phyloP scores from a whole-genome alignment of 106 monocot genomes.

The Dendrobium officinale region DNA sequence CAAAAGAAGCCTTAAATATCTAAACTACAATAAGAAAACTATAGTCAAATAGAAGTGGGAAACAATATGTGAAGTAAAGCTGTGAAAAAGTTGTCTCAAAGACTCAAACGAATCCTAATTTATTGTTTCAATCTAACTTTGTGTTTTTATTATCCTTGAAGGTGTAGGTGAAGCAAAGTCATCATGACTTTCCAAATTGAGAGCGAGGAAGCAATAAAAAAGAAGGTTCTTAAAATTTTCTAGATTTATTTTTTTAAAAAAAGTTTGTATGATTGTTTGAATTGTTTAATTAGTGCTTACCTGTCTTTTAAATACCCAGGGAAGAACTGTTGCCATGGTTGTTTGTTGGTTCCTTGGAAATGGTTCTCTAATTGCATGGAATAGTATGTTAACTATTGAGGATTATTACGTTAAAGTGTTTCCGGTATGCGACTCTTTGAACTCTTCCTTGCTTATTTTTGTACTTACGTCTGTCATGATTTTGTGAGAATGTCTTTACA shows the following conservation, averaged over 20 bases:
- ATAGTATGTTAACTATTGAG: conserved; percentile 20
- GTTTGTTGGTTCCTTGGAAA: conserved; percentile 21
- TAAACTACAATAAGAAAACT: too few species aligned
- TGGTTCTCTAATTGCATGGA: conserved; percentile 17
- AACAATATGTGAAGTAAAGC: too few species aligned
- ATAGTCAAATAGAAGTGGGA: too few species aligned
- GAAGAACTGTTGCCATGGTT: conserved; percentile 8
- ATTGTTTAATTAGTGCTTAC: background rate
- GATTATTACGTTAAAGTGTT: conserved; percentile 11
- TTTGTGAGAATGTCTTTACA: background rate
- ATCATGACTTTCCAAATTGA: conserved; percentile 2
- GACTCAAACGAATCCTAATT: too few species aligned
- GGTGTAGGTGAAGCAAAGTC: background rate
- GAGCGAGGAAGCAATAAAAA: background rate
- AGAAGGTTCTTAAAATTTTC: background rate
- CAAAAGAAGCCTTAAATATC: too few species aligned
- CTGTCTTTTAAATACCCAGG: background rate
- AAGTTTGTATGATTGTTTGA: conserved; percentile 1
- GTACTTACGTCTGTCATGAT: background rate
- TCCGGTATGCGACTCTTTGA: conserved; percentile 8
- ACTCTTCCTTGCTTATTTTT: background rate
- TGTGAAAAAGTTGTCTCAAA: too few species aligned
- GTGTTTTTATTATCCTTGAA: background rate
- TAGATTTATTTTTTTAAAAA: background rate
- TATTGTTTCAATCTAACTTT: background rate